Base-by-base conservation (phyloP, 2,329 filamentous ascomycete species). In the Talaromyces islandicus region DNA sequence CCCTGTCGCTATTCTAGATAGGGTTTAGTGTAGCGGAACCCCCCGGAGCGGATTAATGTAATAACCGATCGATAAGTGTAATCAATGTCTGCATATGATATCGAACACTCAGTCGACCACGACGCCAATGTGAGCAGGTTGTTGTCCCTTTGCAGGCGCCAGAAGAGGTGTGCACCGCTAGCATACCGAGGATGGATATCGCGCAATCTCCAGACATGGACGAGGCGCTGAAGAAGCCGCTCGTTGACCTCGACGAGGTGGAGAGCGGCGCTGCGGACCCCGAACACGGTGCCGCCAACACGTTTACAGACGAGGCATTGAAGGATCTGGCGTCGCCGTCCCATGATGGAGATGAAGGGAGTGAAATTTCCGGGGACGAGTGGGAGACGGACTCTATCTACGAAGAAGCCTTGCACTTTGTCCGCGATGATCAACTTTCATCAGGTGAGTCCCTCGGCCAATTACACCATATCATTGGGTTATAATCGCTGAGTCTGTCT, bases 371-470 rank as follows among this genome's bases (percentile, higher is more conserved):
- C 12, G 69, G 62, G 41, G 75, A 75, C 32, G 69, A 80, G 12
- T 88, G 85, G 85, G 86, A 88, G 66, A 83, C 81, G 6, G 83
- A 87, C 64, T 88, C 85, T 27, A 73, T 88, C 2, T 86, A 85
- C 63, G 85, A 85, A 63, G 86, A 88, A 67, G 78, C 81, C 35
- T 77, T 89, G 57, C 83, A 87, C 59, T 81, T 85, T 60, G 70
- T 88, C 63, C 76, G 77, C 51, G 80, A 85, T 61, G 81, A 83
- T 35, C 72, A 78, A 67, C 77, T 79, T n/a, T 73, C 69, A 25
- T 65, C 69, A 67, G 59, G 77, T 80, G 68, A 77, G 83, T 82
- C 1, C 43, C 59, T 62, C 54, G 50, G 53, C 35, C 52, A 43
- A 38, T 27, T 56, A 27, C 17, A 17, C 10, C 14, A 52, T 55